Percentiles rank a stretch among this genome's conserved stretches.
Conservation (phyloP, 2,329 filamentous ascomycete genomes). For the Didymella arachidicola region DNA sequence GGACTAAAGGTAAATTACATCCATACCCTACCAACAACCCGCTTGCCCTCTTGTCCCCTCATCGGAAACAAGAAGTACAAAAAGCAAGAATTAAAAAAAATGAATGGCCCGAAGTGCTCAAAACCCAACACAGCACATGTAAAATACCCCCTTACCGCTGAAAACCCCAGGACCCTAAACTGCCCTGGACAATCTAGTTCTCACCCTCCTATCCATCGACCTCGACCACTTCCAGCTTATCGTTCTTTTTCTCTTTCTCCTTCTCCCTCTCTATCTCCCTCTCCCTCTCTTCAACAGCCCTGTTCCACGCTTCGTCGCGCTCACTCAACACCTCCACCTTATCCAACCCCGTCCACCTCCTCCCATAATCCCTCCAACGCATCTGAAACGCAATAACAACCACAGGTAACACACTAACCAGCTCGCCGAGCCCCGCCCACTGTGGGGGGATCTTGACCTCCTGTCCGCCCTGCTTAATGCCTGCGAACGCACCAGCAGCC, state of each 20-base stretch:
- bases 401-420: slow-evolving; percentile 77
- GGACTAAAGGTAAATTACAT: too few relatives aligned
- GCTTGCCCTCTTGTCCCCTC: too few relatives aligned
- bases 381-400: slow-evolving; percentile 64
- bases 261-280: not conserved
- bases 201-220: too few relatives aligned
- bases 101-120: too few relatives aligned
- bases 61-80: too few relatives aligned
- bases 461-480: slow-evolving; percentile 22
- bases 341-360: slow-evolving; percentile 15
- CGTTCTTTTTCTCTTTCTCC: not conserved
- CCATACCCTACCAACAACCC: too few relatives aligned
- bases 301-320: not conserved
- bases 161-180: too few relatives aligned
- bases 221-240: too few relatives aligned
- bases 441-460: slow-evolving; percentile 64
- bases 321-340: not conserved
- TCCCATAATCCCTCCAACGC: slow-evolving; percentile 47
- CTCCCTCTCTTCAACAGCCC: not conserved
- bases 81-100: too few relatives aligned
- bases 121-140: too few relatives aligned
- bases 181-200: too few relatives aligned
- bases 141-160: too few relatives aligned
- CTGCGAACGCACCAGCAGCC: slow-evolving; percentile 64
- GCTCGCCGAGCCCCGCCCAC: slow-evolving; percentile 74